Evolutionary conservation across 768 basidiomycete genomes (phyloP).

Genomic region (Amanita phalloides): DNA sequence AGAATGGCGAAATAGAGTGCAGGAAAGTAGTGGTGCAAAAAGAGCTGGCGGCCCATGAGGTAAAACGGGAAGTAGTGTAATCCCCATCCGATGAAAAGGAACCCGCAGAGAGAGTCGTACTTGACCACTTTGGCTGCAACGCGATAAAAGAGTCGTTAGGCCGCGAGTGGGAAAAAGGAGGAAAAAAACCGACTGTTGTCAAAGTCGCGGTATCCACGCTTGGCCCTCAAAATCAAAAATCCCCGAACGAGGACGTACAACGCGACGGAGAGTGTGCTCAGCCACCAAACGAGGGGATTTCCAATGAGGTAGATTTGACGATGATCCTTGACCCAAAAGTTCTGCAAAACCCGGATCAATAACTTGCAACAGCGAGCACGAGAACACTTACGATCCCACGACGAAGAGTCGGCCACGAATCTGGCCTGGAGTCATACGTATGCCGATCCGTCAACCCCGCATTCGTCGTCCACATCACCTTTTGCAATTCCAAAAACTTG

Average conservation of each 20-base stretch:
- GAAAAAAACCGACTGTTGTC: constrained; percentile 61
- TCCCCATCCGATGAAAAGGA: constrained; percentile 87
- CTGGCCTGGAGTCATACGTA: constrained; percentile 89
- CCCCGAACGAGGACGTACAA: constrained; percentile 62
- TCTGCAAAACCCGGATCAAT: constrained; percentile 33
- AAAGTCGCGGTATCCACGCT: constrained; percentile 88
- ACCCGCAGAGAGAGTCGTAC: constrained; percentile 84
- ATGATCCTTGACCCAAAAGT: constrained; percentile 98
- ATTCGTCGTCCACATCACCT: constrained; percentile 96
- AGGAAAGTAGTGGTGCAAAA: constrained; percentile 97
- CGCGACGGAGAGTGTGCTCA: constrained; percentile 61
- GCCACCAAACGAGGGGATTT: constrained; percentile 91
- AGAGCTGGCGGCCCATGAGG: constrained; percentile 94
- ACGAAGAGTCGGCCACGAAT: constrained; percentile 80
- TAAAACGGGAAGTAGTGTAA: constrained; percentile 97
- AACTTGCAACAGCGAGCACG: background rate
- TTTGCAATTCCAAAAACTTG: constrained; percentile 88
- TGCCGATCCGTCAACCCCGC: constrained; percentile 93
- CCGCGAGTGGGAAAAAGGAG: background rate
- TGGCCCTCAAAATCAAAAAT: constrained; percentile 76
- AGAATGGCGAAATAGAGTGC: constrained; percentile 92
- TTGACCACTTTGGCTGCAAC: constrained; percentile 73
- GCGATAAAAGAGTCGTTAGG: background rate
- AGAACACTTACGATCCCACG: constrained; percentile 77
- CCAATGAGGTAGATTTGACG: constrained; percentile 92